A percentile compares a stretch with the other conserved stretches of the same genome.
Evolutionary conservation across 257 asterid genomes (phyloP).

Genomic region (Cruciata laevipes): DNA sequence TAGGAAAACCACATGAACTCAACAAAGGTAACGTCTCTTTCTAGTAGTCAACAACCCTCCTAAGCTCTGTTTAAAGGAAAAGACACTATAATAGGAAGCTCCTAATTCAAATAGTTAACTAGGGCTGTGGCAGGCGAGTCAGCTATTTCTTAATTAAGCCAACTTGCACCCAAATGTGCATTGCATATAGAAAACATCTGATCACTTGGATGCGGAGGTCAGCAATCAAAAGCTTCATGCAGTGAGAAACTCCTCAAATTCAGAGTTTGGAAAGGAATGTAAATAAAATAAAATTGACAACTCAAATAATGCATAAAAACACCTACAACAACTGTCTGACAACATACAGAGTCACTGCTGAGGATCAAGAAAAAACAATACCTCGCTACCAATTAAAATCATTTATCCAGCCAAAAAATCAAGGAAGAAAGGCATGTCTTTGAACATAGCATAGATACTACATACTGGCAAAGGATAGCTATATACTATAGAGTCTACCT

Average conservation of each 20-base stretch:
- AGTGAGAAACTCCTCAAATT: neutral
- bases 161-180: neutral
- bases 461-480: neutral
- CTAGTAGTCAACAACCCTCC: too few relatives aligned
- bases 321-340: neutral
- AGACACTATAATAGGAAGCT: too few relatives aligned
- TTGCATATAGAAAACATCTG: neutral
- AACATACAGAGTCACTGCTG: neutral
- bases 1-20: neutral
- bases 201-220: neutral
- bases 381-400: neutral
- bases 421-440: neutral
- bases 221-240: neutral
- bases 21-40: neutral
- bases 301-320: neutral
- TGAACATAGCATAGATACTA: neutral
- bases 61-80: too few relatives aligned
- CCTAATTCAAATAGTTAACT: too few relatives aligned
- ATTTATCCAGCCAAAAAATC: neutral
- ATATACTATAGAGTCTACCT: constrained; percentile 36
- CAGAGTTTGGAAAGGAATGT: neutral
- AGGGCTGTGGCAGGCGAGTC: too few relatives aligned
- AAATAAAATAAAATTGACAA: neutral
- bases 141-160: too few relatives aligned
- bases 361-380: neutral